Conservation (phyloP, 2,329 filamentous ascomycete species). For the Fusarium sp. region DNA sequence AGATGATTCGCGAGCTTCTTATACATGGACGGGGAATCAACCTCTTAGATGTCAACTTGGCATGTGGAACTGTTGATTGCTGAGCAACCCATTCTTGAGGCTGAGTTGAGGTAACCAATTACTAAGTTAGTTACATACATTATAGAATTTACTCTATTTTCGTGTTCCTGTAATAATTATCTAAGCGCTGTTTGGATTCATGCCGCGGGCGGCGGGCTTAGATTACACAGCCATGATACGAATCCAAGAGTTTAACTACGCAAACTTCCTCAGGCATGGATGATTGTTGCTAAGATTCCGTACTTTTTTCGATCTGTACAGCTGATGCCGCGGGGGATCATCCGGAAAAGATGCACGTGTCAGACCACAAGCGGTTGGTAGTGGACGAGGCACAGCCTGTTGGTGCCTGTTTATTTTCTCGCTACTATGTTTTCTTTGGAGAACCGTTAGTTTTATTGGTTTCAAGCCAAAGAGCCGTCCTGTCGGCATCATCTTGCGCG, state of each 20-base stretch:
- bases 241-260: not conserved
- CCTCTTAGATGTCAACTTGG: conserved; percentile 12
- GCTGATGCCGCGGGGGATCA: conserved; percentile 24
- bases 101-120: conserved; percentile 31
- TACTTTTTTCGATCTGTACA: conserved; percentile 4
- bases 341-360: conserved; percentile 46
- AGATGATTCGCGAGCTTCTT: conserved; percentile 15
- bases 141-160: conserved; percentile 20
- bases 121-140: not conserved
- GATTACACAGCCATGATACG: conserved; percentile 24
- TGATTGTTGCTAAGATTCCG: not conserved
- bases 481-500: not conserved
- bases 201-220: conserved; percentile 9
- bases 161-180: not conserved
- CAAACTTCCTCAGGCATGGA: not conserved
- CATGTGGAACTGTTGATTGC: not conserved
- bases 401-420: conserved; percentile 5
- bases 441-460: not conserved
- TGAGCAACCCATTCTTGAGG: conserved; percentile 20
- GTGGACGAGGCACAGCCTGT: conserved; percentile 14
- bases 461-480: not conserved
- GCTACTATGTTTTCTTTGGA: not conserved
- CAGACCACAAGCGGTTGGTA: conserved; percentile 43
- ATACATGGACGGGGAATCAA: not conserved
- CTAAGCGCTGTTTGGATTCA: conserved; percentile 1